phyloP scores from a whole-genome alignment of 2,329 filamentous ascomycete genomes.

The Cordyceps pruinosa region DNA sequence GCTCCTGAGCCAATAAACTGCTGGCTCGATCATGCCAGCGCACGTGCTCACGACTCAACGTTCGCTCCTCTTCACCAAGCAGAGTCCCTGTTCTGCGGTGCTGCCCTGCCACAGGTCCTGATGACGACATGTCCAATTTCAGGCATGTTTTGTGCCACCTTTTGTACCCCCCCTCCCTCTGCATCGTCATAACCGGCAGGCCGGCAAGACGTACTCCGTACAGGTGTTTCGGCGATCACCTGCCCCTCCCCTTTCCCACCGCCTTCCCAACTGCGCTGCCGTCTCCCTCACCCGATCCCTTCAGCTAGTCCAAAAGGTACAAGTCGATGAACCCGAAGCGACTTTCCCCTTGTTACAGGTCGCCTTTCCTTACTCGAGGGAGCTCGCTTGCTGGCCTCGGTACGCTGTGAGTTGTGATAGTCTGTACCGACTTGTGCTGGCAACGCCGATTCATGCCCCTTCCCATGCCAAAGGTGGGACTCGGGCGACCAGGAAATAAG shows the following conservation, averaged over 20 bases:
- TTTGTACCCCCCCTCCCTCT: not conserved
- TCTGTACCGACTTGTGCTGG: too few relatives aligned
- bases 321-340: too few relatives aligned
- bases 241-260: not conserved
- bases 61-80: not conserved
- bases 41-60: not conserved
- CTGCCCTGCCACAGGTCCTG: not conserved
- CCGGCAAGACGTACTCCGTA: not conserved
- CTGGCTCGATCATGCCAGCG: not conserved
- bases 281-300: too few relatives aligned
- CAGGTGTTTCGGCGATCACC: not conserved
- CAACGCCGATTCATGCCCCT: not conserved
- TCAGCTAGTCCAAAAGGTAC: too few relatives aligned
- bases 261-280: too few relatives aligned
- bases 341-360: too few relatives aligned
- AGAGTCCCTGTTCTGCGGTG: not conserved
- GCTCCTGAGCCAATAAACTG: not conserved
- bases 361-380: too few relatives aligned
- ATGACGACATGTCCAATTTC: conserved; percentile 10
- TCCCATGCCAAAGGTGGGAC: not conserved
- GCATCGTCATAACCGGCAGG: not conserved
- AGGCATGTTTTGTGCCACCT: not conserved
- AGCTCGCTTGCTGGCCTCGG: too few relatives aligned
- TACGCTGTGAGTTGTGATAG: too few relatives aligned
- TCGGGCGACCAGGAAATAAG: not conserved